Evolutionary conservation across 2,329 filamentous ascomycete genomes (phyloP), one percentile per base, ranked within the genome.

Genomic region (Hypoxylon sp.): DNA sequence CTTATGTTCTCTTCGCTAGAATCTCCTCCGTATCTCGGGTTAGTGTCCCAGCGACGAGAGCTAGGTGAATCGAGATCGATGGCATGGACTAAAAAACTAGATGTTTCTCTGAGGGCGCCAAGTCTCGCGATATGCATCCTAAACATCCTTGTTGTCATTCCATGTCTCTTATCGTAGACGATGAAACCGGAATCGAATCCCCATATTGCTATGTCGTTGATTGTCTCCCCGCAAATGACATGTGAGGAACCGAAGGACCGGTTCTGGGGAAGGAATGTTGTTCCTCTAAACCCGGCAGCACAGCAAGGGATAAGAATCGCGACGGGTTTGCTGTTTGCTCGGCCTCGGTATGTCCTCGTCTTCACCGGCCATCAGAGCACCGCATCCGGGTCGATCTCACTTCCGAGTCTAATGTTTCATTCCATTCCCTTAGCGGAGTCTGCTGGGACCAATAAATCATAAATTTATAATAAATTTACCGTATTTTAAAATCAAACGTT

Each of bases 21-120:
- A 32, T 38, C 43, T 59, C 38, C 14, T 53, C 30, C 21, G 41
- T 57, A 49, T 19, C 21, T 51, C n/a, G 48, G 50, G 34, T 34
- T 45, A 36, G 21, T 25, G 43, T 13, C 34, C 28, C 32, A 17
- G 30, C 25, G 9, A 60, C 23, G 55, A 59, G 41, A 49, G 46
- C 11, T 57, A 21, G 46, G 21, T 17, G n/a, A 36, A 45, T 50
- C 34, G 32, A 32, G 23, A 52, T 56, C 32, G 49, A 41, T 21
- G 52, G 13, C 38, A 56, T 11, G 38, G 21, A 25, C 48, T 55
- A 38, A 55, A 43, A 60, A 51, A 57, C 65, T 64, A 60, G 60
- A 53, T 14, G 21, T 21, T 49, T 23, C 38, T 41, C 45, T 13
- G 23, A 21, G 30, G 13, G 19, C 51, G 49, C 53, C 25, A 49